Conservation (phyloP, 805 yeast species). For the Metschnikowia cubensis region DNA sequence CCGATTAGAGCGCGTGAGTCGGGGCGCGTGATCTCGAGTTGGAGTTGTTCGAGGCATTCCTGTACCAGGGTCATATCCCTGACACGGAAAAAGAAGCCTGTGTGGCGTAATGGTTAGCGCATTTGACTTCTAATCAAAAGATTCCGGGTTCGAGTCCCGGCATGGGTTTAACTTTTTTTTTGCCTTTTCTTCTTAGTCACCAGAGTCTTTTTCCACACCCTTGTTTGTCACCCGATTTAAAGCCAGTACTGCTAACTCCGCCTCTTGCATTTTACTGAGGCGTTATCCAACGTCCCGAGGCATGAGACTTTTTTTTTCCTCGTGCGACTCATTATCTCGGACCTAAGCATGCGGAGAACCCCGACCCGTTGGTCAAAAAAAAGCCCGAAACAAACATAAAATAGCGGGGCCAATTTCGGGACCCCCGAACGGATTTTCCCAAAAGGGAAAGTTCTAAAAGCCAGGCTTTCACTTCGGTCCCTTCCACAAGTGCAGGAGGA, state of each 20-base stretch:
- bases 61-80: no score
- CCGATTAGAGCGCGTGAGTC: no score
- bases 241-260: neutral
- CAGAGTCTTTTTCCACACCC: neutral
- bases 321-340: conserved; percentile 1
- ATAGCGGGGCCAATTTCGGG: neutral
- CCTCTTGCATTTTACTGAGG: neutral
- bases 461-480: no score
- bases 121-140: conserved; percentile 23
- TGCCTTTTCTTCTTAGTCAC: no score
- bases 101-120: conserved; percentile 24
- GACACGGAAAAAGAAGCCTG: conserved; percentile 13
- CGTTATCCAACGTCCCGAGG: neutral
- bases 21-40: no score
- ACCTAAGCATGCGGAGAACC: neutral
- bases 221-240: neutral
- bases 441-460: no score
- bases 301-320: neutral
- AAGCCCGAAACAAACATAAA: neutral
- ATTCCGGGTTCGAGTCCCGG: conserved; percentile 25
- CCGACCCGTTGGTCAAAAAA: neutral
- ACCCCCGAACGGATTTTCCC: neutral
- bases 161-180: conserved; percentile 17
- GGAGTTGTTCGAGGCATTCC: no score
- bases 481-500: neutral